phyloP scores from a whole-genome alignment of 441 rosid genomes.

The Gossypium schwendimanii region DNA sequence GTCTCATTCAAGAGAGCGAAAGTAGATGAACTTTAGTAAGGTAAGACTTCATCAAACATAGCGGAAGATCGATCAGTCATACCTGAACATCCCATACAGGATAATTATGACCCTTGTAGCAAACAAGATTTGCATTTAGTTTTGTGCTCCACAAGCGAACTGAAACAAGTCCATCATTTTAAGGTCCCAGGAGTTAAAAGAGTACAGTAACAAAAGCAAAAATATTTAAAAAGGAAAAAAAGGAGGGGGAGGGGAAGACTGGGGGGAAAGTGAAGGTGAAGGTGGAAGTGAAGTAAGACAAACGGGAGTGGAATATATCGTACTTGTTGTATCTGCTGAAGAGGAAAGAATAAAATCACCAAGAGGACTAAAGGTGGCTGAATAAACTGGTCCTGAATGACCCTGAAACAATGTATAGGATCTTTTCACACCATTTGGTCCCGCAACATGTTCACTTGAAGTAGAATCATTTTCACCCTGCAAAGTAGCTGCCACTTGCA shows the following conservation, averaged over 20 bases:
- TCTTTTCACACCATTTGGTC: slow-evolving; percentile 50
- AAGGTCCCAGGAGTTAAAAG: background rate
- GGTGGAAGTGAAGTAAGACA: no score
- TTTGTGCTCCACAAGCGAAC: slow-evolving; percentile 93
- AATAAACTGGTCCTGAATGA: slow-evolving; percentile 94
- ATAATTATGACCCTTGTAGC: slow-evolving; percentile 98
- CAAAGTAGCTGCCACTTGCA: slow-evolving; percentile 45
- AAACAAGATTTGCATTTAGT: slow-evolving; percentile 90
- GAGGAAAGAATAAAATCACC: slow-evolving; percentile 90
- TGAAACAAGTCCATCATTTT: slow-evolving; percentile 24
- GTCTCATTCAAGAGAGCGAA: background rate
- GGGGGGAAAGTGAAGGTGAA: background rate
- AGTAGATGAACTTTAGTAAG: background rate
- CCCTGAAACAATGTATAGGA: slow-evolving; percentile 71
- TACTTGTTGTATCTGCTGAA: slow-evolving; percentile 90
- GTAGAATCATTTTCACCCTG: slow-evolving; percentile 65
- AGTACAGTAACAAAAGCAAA: background rate
- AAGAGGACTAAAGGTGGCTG: slow-evolving; percentile 77
- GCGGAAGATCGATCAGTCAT: slow-evolving; percentile 35
- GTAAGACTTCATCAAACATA: background rate
- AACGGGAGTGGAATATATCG: slow-evolving; percentile 3
- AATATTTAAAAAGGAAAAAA: background rate
- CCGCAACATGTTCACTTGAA: slow-evolving; percentile 41
- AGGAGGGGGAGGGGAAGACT: background rate
- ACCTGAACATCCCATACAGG: slow-evolving; percentile 99